Evolutionary conservation across 495 filamentous ascomycete species (phyloP), one percentile per base, ranked within the genome.

Genomic region (Hamigera avellanea): DNA sequence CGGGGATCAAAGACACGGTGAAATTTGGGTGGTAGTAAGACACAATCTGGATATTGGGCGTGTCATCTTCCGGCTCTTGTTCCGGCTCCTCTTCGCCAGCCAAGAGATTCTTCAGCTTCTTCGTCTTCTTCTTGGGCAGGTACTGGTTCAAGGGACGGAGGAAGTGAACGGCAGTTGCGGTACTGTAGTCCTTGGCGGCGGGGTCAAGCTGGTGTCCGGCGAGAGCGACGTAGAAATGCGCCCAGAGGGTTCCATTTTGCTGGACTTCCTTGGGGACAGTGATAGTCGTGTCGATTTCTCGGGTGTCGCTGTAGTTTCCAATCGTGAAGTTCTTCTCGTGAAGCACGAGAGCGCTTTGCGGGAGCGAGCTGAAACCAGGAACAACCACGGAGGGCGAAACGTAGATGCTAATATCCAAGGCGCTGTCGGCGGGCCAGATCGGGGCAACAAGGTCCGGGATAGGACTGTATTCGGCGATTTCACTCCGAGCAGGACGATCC

Each of bases 21-120:
- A 93, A 80, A 56, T 98, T 98, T 5, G 89, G 83, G 61, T 98
- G 93, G 53, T 95, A 98, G 59, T 89, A 95, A 25, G 79, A 89
- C 21, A 70, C 76, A 35, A 87, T 75, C 13, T 75, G 72, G 8
- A 62, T 53, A 16, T 54, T 44, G 12, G 83, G 82, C 0, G 76
- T 78, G 3, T 66, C 62, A 9, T 69, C 62, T 13, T 61, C 62
- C 27, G 62, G 63, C 13, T 70, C 66, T 37, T 70, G 67, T 21
- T 76, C 57, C 9, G 43, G 54, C 26, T 80, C 78, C 8, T 75
- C 61, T 1, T 54, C 49, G 26, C 58, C 63, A n/a, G 73, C 67
- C 23, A 98, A 68, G 17, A 98, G 65, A 45, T 84, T 96, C 52
- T 86, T 81, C n/a, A 82, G 86, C 72, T 98, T 96, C 45, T 67